Percentiles rank a stretch among this genome's conserved stretches.
Evolutionary conservation across 139 green algal species (phyloP).

Genomic region (Chlamydomonas incerta): DNA sequence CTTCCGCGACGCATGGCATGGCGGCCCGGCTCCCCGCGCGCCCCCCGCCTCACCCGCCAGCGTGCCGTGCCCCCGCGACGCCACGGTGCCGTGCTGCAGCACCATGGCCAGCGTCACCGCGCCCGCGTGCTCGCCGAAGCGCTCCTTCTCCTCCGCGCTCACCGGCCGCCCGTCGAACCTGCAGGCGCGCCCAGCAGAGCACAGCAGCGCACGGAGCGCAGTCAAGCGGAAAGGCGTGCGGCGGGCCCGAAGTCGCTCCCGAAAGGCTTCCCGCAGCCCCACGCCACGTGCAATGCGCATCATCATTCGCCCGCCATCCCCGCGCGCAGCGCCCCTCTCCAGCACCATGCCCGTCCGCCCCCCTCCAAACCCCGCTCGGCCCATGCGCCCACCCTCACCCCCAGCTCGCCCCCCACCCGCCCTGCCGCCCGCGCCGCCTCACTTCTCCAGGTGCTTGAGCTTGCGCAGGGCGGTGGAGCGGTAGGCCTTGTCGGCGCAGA

Average conservation of each 20-base stretch:
- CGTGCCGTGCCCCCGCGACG: constrained; percentile 6
- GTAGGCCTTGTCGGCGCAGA: constrained; percentile 72
- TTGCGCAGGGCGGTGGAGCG: constrained; percentile 54
- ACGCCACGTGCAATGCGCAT: too few relatives aligned
- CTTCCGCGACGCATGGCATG: too few relatives aligned
- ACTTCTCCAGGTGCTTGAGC: constrained; percentile 46
- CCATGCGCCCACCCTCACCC: neutral
- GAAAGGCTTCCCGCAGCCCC: too few relatives aligned
- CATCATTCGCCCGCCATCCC: too few relatives aligned
- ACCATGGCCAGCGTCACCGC: constrained; percentile 52
- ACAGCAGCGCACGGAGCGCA: too few relatives aligned
- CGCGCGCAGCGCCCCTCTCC: too few relatives aligned
- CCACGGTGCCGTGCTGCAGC: constrained; percentile 40
- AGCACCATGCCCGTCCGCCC: too few relatives aligned
- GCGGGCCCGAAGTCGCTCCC: too few relatives aligned
- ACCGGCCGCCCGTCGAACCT: constrained; percentile 54
- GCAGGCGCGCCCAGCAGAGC: too few relatives aligned
- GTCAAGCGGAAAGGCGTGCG: too few relatives aligned
- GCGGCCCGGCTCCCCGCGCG: neutral
- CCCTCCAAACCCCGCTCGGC: too few relatives aligned
- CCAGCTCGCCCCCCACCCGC: neutral
- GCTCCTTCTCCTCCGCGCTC: constrained; percentile 42
- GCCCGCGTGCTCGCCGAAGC: constrained; percentile 52
- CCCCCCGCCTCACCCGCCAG: constrained; percentile 7
- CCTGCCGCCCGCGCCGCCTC: neutral